These are phyloP conservation scores for Diddensiella caesifluorescens DNA, from an alignment of 805 yeast genomes.

Conservation along the genomic window DNA sequence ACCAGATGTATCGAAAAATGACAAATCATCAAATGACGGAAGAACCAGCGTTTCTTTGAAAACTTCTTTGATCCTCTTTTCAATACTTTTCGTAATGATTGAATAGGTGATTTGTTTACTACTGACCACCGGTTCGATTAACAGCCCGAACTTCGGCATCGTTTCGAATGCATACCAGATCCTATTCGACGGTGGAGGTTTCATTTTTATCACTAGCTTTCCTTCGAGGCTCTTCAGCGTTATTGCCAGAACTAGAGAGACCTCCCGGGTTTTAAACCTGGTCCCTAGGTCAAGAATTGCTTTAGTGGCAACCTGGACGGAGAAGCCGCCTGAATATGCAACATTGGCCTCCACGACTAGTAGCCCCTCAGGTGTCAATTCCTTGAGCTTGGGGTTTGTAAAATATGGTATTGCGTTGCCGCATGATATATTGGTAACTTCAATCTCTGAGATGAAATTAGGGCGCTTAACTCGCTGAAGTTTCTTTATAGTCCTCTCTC, in stretches of 20 bases:
- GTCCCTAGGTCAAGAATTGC: slow-evolving; percentile 70
- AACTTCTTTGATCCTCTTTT: slow-evolving; percentile 71
- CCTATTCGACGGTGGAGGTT: slow-evolving; percentile 87
- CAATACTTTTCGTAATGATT: slow-evolving; percentile 74
- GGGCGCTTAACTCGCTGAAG: slow-evolving; percentile 78
- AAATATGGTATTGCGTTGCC: slow-evolving; percentile 80
- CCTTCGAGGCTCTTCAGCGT: slow-evolving; percentile 69
- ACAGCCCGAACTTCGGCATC: slow-evolving; percentile 70
- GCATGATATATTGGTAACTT: slow-evolving; percentile 62
- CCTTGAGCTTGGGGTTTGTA: slow-evolving; percentile 63
- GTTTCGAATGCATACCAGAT: slow-evolving; percentile 84
- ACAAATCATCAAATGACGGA: slow-evolving; percentile 86
- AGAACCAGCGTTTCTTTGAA: slow-evolving; percentile 72
- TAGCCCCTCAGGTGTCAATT: slow-evolving; percentile 75
- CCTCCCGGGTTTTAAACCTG: slow-evolving; percentile 65
- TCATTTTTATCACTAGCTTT: slow-evolving; percentile 58
- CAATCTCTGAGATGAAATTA: slow-evolving; percentile 79
- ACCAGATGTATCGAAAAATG: slow-evolving; percentile 56
- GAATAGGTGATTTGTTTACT: slow-evolving; percentile 74
- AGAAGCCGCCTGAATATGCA: slow-evolving; percentile 68
- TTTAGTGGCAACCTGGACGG: slow-evolving; percentile 74
- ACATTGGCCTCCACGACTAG: slow-evolving; percentile 56
- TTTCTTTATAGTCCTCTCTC: slow-evolving; percentile 60
- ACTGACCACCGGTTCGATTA: slow-evolving; percentile 87
- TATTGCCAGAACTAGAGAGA: slow-evolving; percentile 66